phyloP scores from a whole-genome alignment of 352 stramenopile genomes.

The Globisporangium paroecandrum region DNA sequence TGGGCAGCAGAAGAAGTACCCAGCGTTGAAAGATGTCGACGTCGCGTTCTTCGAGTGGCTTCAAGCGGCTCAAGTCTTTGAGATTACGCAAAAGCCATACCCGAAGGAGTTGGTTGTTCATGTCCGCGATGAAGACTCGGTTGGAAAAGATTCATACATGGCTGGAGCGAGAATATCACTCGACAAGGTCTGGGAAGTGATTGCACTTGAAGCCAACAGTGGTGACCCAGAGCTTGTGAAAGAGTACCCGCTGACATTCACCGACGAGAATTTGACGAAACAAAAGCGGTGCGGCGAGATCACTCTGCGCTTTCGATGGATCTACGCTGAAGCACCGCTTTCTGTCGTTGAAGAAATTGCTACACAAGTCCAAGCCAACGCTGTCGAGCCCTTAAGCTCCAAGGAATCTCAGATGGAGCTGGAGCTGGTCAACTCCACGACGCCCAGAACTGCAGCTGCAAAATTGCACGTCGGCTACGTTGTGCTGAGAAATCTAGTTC shows the following conservation, averaged over 20 bases:
- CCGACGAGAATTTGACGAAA: slow-evolving; percentile 39
- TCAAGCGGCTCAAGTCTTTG: slow-evolving; percentile 39
- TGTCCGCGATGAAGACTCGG: slow-evolving; percentile 41
- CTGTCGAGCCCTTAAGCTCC: no score
- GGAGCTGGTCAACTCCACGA: background rate
- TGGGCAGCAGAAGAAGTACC: slow-evolving; percentile 25
- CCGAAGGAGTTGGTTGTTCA: slow-evolving; percentile 27
- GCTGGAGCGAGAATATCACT: slow-evolving; percentile 33
- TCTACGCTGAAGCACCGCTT: slow-evolving; percentile 28
- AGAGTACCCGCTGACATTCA: slow-evolving; percentile 30
- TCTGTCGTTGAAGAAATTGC: slow-evolving; percentile 8
- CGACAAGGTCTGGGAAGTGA: slow-evolving; percentile 26
- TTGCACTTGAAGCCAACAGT: background rate
- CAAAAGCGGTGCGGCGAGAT: slow-evolving; percentile 34
- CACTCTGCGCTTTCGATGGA: slow-evolving; percentile 38
- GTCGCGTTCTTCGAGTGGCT: slow-evolving; percentile 48
- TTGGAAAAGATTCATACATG: slow-evolving; percentile 41
- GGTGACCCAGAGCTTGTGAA: slow-evolving; percentile 28
- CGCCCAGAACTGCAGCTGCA: background rate
- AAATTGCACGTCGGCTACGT: slow-evolving; percentile 21
- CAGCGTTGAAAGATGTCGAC: slow-evolving; percentile 36
- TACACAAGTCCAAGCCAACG: background rate
- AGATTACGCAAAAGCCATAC: slow-evolving; percentile 32
- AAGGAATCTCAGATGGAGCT: no score
- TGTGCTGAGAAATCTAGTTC: slow-evolving; percentile 21